Evolutionary conservation across 305 asterid species (phyloP), one percentile per base, ranked within the genome.

Genomic region (Fraxinus ornus): DNA sequence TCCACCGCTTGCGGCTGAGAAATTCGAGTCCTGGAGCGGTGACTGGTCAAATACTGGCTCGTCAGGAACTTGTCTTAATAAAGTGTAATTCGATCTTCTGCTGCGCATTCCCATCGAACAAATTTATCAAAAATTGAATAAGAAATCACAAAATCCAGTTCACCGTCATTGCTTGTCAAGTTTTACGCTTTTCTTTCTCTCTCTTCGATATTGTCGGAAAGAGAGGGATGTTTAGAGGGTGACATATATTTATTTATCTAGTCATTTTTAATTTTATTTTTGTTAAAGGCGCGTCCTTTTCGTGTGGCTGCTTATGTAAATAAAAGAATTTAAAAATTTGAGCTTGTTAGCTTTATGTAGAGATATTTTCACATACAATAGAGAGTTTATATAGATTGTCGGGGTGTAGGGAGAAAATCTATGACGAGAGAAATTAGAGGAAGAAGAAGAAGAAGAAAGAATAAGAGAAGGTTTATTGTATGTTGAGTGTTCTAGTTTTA

Each of bases 41-140:
- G 86, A 86, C 78, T 84, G 90, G 83, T 78, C 83, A 57, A 82
- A 75, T 70, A 75, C 70, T 72, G 87, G 80, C 13, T 92, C 98
- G 88, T 93, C 98, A 13, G 98, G 94, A 81, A 79, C 83, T 86
- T 93, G 95, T 85, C 88, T 90, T 76, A 94, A 79, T 39, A 91
- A 74, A 78, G 93, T 86, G 87, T 94, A 94, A 88, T 91, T 90
- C 68, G 97, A 91, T 87, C 98, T 93, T 77, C 94, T 86, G 28
- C 88, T 93, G 24, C 89, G 89, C 94, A 94, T 88, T 90, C 88
- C 97, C 95, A 95, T 94, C 79, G 88, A 85, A 87, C n/a, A 68
- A n/a, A 13, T 33, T 13, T 55, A 28, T 37, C 21, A 79, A 86
- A 75, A 60, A 24, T 37, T 72, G 81, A 84, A 71, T 77, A 52